A percentile compares a stretch with the other conserved stretches of the same genome.
phyloP scores from a whole-genome alignment of 1,284 basidiomycete species.

The Agroathelia rolfsii region DNA sequence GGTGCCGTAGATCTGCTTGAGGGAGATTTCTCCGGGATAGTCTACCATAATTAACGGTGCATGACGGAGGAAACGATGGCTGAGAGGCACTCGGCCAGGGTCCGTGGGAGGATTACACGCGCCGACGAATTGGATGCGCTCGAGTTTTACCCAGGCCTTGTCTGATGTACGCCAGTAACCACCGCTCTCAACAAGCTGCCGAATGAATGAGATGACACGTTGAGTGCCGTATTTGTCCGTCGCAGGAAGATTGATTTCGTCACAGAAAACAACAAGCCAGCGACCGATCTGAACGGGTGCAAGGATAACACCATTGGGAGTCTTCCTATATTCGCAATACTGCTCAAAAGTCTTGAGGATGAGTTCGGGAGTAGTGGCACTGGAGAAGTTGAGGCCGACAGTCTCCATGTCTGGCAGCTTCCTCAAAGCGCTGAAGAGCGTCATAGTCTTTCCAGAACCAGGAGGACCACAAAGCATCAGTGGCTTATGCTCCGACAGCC shows the following conservation, averaged over 20 bases:
- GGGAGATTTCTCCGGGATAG: slow-evolving; percentile 93
- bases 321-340: slow-evolving; percentile 98
- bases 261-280: slow-evolving; percentile 98
- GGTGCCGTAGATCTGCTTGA: slow-evolving; percentile 99
- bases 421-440: slow-evolving; percentile 95
- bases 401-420: slow-evolving; percentile 99
- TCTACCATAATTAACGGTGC: slow-evolving; percentile 99
- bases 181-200: slow-evolving; percentile 91
- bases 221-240: slow-evolving; percentile 99
- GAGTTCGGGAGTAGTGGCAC: slow-evolving; percentile 94
- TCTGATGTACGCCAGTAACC: slow-evolving; percentile 95
- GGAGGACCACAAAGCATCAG: slow-evolving; percentile 98
- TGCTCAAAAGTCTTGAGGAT: slow-evolving; percentile 99
- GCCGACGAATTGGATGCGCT: slow-evolving; percentile 98
- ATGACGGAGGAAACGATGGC: slow-evolving; percentile 94
- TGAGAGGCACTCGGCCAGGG: slow-evolving; percentile 96
- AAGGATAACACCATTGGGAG: slow-evolving; percentile 91
- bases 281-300: slow-evolving; percentile 92
- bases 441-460: slow-evolving; percentile 99
- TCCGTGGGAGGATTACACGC: slow-evolving; percentile 99
- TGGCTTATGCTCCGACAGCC: slow-evolving; percentile 98
- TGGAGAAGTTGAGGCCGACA: slow-evolving; percentile 98
- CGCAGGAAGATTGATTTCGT: slow-evolving; percentile 98
- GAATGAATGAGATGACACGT: slow-evolving; percentile 95
- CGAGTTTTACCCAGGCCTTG: slow-evolving; percentile 95